Percentiles rank a stretch among this genome's conserved stretches.
Evolutionary conservation across 2,329 filamentous ascomycete species (phyloP).

Genomic region (Alternaria arbusti): DNA sequence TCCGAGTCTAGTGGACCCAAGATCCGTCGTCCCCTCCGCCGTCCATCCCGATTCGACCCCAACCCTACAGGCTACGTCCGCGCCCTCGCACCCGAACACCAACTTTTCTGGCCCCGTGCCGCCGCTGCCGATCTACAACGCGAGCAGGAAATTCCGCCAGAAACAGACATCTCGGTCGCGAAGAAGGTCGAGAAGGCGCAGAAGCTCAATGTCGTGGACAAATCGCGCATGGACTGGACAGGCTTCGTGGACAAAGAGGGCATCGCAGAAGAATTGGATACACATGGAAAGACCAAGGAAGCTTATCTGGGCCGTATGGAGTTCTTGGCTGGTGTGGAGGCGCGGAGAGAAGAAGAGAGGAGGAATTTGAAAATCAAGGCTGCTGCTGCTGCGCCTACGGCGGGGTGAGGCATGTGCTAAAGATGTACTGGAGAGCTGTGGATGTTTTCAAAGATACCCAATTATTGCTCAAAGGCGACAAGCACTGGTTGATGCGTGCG

Average conservation of each 20-base stretch:
- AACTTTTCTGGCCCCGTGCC: conserved; percentile 50
- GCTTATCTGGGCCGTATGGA: conserved; percentile 68
- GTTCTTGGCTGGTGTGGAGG: conserved; percentile 65
- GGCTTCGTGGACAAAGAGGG: conserved; percentile 67
- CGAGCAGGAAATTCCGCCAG: conserved; percentile 24
- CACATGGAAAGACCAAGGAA: conserved; percentile 67
- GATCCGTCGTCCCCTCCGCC: conserved; percentile 44
- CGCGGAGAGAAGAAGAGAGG: conserved; percentile 62
- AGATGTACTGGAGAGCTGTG: not conserved
- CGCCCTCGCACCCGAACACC: conserved; percentile 52
- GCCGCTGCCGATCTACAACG: not conserved
- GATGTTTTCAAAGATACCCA: conserved; percentile 18
- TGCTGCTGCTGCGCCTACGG: conserved; percentile 15
- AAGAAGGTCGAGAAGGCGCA: conserved; percentile 52
- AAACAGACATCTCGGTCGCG: conserved; percentile 15
- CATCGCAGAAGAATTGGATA: conserved; percentile 66
- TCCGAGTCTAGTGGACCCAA: conserved; percentile 19
- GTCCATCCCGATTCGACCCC: conserved; percentile 58
- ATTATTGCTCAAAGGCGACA: not conserved
- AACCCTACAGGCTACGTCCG: conserved; percentile 57
- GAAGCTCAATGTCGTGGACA: conserved; percentile 71
- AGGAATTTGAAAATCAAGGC: conserved; percentile 53
- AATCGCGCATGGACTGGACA: conserved; percentile 70
- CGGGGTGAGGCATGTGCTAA: not conserved
- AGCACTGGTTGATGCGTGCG: not conserved